Base-by-base conservation (phyloP, 176 grass and related monocot species). In the Phragmites australis region DNA sequence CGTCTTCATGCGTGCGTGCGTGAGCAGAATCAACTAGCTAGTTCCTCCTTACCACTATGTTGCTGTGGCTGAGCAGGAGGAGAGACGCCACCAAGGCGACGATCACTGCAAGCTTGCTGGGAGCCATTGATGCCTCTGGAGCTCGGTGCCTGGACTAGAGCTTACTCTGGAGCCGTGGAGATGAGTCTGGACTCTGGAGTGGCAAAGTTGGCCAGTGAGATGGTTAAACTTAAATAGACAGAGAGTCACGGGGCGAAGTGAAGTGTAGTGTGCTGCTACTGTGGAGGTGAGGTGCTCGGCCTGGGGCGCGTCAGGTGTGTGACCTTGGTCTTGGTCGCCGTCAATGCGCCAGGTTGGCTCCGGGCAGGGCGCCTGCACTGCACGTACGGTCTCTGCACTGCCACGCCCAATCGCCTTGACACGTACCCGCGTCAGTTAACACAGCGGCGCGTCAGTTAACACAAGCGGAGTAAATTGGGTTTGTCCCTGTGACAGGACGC, bases 191-290 rank as follows among this genome's bases (percentile, higher is more conserved):
- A 30, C 2, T 40, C 7, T 16, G 8, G 39, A 16, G 48, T 46
- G 58, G 58, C 6, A 1, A 54, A 16, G 72, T 32, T 13, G 77
- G 86, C 2, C 26, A 31, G 25, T 71, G 81, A 22, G 62, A 55
- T 40, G 56, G 83, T 86, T 81, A 83, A 85, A 69, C 81, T 86
- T 81, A 83, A 85, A 69, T 85, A 82, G 73, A 72, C 39, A 11
- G 60, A 47, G 52, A 23, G 18, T 45, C 26, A 8, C 30, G 30
- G 48, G 9, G 55, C 12, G 26, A 39, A 44, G 70, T 40, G 43
- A 5, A n/a, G 56, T 26, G 14, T 13, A 15, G 13, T 4, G 44
- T 55, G 70, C 9, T 42, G 34, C n/a, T 15, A 29, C 72, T 48
- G 62, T 58, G 34, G 18, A 26, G 22, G 76, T 54, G 47, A 34